Evolutionary conservation across 805 yeast species (phyloP).

Genomic region (Candida silvatica): DNA sequence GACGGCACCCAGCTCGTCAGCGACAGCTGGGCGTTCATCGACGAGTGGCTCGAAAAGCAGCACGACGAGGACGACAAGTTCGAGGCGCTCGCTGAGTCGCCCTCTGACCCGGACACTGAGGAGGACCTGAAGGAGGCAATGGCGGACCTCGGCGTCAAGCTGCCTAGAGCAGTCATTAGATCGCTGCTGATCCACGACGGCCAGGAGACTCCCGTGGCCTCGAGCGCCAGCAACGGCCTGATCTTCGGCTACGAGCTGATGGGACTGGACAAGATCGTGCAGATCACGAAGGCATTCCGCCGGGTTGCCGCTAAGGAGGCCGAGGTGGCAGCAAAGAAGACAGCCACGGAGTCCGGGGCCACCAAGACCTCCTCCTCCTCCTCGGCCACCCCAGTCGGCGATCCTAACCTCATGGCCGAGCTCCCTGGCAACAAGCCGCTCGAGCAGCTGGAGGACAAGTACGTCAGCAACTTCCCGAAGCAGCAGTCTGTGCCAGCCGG

Average conservation of each 20-base stretch:
- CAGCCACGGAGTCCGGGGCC: constrained; percentile 5
- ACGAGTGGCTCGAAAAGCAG: constrained; percentile 42
- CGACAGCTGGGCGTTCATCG: constrained; percentile 76
- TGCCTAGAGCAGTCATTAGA: constrained; percentile 73
- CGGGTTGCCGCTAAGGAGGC: constrained; percentile 35
- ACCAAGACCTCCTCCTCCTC: no score
- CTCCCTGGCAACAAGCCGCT: background rate
- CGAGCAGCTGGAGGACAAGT: constrained; percentile 12
- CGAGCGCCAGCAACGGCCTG: constrained; percentile 59
- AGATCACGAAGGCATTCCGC: constrained; percentile 78
- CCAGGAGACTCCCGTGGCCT: constrained; percentile 63
- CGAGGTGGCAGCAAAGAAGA: constrained; percentile 24
- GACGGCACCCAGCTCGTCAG: constrained; percentile 31
- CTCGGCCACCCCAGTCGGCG: background rate
- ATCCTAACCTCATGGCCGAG: background rate
- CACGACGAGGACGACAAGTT: constrained; percentile 62
- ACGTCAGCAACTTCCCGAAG: constrained; percentile 34
- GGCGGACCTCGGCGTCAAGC: constrained; percentile 56
- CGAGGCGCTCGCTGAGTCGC: constrained; percentile 49
- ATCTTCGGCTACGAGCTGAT: constrained; percentile 71
- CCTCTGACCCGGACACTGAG: constrained; percentile 38
- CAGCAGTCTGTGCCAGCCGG: constrained; percentile 70
- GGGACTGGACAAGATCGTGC: constrained; percentile 68
- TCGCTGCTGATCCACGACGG: constrained; percentile 78
- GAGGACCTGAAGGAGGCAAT: constrained; percentile 68